Base-by-base conservation (phyloP, 2,329 filamentous ascomycete genomes). In the Claviceps fusiformis region DNA sequence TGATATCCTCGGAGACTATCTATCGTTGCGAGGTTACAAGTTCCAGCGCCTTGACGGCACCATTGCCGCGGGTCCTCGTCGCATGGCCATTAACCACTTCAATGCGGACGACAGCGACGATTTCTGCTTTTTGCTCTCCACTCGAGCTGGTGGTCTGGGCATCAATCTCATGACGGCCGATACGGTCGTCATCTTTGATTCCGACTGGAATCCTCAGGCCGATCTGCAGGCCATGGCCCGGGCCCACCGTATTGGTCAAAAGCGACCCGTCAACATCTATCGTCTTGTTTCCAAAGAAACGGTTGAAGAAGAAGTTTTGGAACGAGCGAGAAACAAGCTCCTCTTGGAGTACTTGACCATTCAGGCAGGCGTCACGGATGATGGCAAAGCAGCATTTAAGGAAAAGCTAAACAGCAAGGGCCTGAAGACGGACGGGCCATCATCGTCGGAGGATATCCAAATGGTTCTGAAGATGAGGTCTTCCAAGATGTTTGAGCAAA, bases 141-240 rank as follows among this genome's bases (percentile, higher is more conserved):
- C 93, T 1, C 83, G 93, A 65, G 93, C 93, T 54, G 93, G 93
- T 75, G 93, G 93, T 68, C 78, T 98, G n/a, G 93, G 93, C 59
- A 98, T 98, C 75, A 98, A 98, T 64, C 73, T 98, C 54, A 98
- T 97, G 89, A 97, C 93, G 29, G 93, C 93, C 8, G 95, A 98
- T 65, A 98, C 93, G 0, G 93, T 98, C 60, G 85, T 98, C 63
- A 86, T 98, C 48, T 98, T 97, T 64, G 95, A 98, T 68, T 97
- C 93, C 0, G 91, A 96, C 65, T 98, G 95, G 93, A 98, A 98
- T 62, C 95, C 93, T 19, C 93, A 98, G 68, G 93, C 93, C 7
- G 95, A 98, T 75, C 74, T 98, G 61, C 93, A 98, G 69, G 93
- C 93, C 45, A 98, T 98, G 93, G 93, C 93, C 56, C 86, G 93